Percentiles rank a stretch among this genome's conserved stretches.
Conservation (phyloP, 345 rosid genomes). For the Rhodamnia argentea region DNA sequence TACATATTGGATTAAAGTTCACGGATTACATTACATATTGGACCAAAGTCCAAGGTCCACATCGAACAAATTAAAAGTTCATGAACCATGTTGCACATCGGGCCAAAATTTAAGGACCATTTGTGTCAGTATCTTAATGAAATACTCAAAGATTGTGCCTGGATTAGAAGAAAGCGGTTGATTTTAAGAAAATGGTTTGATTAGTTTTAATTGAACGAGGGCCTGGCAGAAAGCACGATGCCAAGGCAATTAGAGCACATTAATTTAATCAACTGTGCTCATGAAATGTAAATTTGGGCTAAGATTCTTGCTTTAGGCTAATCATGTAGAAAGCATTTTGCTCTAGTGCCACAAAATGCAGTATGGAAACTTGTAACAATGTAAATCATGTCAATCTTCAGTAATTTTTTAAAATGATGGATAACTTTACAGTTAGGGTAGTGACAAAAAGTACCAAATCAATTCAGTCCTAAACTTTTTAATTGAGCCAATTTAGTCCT, state of each 20-base stretch:
- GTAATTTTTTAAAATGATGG: neutral
- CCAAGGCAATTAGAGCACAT: too few species aligned
- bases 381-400: neutral
- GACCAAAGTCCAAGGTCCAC: too few species aligned
- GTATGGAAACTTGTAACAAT: neutral
- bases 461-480: too few species aligned
- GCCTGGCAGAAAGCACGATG: neutral
- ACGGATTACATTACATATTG: too few species aligned
- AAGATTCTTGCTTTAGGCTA: neutral
- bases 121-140: too few species aligned
- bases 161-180: neutral
- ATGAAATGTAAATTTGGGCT: neutral
- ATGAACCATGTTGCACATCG: too few species aligned
- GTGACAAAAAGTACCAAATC: too few species aligned
- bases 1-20: too few species aligned
- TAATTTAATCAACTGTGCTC: neutral
- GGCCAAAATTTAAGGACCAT: too few species aligned
- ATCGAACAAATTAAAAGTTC: too few species aligned
- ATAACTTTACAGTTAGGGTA: neutral
- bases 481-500: too few species aligned
- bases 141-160: neutral
- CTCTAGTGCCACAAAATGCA: neutral
- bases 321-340: neutral
- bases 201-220: neutral
- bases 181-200: neutral